Evolutionary conservation across 768 basidiomycete species (phyloP).

Genomic region (Mycena olivaceomarginata): DNA sequence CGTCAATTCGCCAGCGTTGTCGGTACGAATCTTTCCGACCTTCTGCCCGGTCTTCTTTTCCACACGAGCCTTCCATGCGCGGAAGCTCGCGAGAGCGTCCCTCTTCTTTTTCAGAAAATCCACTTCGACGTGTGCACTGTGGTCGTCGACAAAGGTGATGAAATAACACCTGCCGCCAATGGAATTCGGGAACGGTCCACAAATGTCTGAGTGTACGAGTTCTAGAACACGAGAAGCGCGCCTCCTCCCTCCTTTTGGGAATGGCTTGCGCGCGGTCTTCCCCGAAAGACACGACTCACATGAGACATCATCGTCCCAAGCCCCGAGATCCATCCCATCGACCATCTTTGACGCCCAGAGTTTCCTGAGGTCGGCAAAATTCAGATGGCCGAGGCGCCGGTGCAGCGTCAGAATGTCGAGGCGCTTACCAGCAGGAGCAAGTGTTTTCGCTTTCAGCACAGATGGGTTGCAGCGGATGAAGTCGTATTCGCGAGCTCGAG

Average conservation of each 20-base stretch:
- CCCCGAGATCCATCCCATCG: not conserved
- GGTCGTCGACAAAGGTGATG: slow-evolving; percentile 19
- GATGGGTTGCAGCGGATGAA: not conserved
- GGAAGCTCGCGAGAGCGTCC: slow-evolving; percentile 26
- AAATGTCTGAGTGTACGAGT: slow-evolving; percentile 11
- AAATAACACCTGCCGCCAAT: slow-evolving; percentile 14
- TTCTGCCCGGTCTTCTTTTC: slow-evolving; percentile 36
- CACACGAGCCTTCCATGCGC: slow-evolving; percentile 10
- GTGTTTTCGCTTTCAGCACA: too few species aligned
- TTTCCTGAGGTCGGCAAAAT: not conserved
- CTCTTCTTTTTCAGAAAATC: slow-evolving; percentile 32
- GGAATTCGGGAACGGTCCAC: not conserved
- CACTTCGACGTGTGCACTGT: not conserved
- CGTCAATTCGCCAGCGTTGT: slow-evolving; percentile 51
- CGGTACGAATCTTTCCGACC: slow-evolving; percentile 40
- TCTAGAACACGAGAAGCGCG: slow-evolving; percentile 25
- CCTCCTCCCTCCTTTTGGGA: slow-evolving; percentile 6
- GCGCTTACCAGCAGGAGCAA: too few species aligned
- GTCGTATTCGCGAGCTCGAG: not conserved
- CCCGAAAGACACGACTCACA: slow-evolving; percentile 2
- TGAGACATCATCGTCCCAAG: slow-evolving; percentile 4
- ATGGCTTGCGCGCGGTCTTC: slow-evolving; percentile 18
- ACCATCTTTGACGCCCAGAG: not conserved
- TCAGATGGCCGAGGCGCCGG: too few species aligned
- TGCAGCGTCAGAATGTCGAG: too few species aligned